Conservation (phyloP, 78 protist species). For the Acrasis kona region DNA sequence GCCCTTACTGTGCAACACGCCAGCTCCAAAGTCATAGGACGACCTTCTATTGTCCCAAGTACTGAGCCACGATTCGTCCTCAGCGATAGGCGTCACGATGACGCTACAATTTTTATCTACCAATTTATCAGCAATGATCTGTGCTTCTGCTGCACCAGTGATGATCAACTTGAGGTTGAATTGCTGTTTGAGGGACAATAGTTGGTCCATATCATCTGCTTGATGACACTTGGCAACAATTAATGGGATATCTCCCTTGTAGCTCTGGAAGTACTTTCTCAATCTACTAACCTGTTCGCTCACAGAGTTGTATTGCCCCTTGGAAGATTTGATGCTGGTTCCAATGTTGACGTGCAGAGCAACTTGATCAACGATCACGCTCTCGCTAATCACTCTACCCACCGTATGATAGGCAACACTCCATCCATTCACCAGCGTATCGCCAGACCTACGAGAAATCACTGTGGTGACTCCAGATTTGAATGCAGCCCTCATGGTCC, state of each 20-base stretch:
- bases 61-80: neutral
- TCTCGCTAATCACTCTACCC: neutral
- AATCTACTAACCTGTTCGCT: neutral
- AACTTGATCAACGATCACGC: neutral
- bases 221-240: neutral
- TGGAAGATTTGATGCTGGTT: neutral
- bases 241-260: neutral
- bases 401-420: neutral
- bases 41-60: too few species aligned
- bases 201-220: neutral
- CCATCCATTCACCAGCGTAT: neutral
- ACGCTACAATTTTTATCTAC: neutral
- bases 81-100: neutral
- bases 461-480: neutral
- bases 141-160: conserved; percentile 8
- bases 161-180: neutral
- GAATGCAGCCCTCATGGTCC: neutral
- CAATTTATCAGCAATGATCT: neutral
- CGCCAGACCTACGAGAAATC: neutral
- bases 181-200: neutral
- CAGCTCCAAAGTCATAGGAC: too few species aligned
- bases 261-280: neutral
- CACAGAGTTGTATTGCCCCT: neutral
- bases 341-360: conserved; percentile 1
- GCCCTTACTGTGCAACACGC: too few species aligned